phyloP scores from a whole-genome alignment of 441 rosid genomes.

The Rhodomyrtus psidioides region DNA sequence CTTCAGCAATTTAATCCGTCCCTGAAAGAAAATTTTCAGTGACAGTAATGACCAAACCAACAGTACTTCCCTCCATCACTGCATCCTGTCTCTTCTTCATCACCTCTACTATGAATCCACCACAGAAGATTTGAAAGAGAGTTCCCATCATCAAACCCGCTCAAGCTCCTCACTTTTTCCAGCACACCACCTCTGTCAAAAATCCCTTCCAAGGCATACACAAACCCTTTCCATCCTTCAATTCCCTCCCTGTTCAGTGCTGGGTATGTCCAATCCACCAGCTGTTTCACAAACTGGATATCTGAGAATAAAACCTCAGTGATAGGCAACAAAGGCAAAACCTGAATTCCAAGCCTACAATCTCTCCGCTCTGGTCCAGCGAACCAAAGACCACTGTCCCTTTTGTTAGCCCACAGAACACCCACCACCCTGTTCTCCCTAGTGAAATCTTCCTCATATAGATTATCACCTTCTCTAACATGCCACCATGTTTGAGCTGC shows the following conservation, averaged over 20 bases:
- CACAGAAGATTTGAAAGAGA: slow-evolving; percentile 77
- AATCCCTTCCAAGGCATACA: slow-evolving; percentile 69
- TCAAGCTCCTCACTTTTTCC: slow-evolving; percentile 46
- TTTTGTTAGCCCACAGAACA: slow-evolving; percentile 84
- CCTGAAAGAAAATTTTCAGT: slow-evolving; percentile 13
- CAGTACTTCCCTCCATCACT: slow-evolving; percentile 51
- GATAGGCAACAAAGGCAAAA: slow-evolving; percentile 68
- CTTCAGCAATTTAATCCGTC: background rate
- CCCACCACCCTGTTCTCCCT: slow-evolving; percentile 80
- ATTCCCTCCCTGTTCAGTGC: slow-evolving; percentile 61
- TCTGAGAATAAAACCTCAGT: slow-evolving; percentile 72
- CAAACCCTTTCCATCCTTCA: slow-evolving; percentile 96
- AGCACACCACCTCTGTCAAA: slow-evolving; percentile 54
- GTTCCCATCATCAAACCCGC: slow-evolving; percentile 63
- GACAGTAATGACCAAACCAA: slow-evolving; percentile 71
- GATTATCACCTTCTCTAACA: slow-evolving; percentile 46
- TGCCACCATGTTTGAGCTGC: slow-evolving; percentile 98
- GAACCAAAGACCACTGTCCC: slow-evolving; percentile 90
- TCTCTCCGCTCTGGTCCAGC: slow-evolving; percentile 80
- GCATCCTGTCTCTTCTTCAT: slow-evolving; percentile 18
- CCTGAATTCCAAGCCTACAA: slow-evolving; percentile 86
- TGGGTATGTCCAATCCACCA: slow-evolving; percentile 80
- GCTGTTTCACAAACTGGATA: slow-evolving; percentile 43
- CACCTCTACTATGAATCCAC: slow-evolving; percentile 78
- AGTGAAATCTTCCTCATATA: slow-evolving; percentile 61